Percentiles rank a stretch among this genome's conserved stretches.
phyloP scores from a whole-genome alignment of 2,329 filamentous ascomycete genomes.

The Orbilia javanica region DNA sequence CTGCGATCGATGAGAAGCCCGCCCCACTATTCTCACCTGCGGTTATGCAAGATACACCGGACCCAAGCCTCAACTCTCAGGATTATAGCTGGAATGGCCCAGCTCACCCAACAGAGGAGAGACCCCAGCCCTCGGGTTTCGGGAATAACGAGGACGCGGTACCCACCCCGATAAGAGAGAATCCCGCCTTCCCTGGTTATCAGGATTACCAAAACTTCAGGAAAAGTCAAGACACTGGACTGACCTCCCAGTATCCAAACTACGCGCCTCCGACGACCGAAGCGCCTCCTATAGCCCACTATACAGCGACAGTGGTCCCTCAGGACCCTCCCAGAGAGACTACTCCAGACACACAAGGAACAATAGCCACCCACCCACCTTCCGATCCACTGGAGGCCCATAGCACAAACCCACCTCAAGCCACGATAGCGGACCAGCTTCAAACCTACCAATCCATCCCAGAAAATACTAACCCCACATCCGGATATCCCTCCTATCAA shows the following conservation, averaged over 20 bases:
- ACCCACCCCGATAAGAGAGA: conserved; percentile 22
- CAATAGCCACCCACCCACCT: not conserved
- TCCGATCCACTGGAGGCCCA: too few species aligned
- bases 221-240: not conserved
- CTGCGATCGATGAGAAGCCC: not conserved
- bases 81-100: not conserved
- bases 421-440: conserved; percentile 45
- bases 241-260: not conserved
- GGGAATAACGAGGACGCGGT: not conserved
- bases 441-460: conserved; percentile 42
- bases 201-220: conserved; percentile 37
- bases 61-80: not conserved
- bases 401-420: not conserved
- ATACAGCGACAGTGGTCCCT: too few species aligned
- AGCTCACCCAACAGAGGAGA: not conserved
- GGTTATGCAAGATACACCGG: not conserved
- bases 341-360: not conserved
- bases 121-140: not conserved
- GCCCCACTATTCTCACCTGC: not conserved
- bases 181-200: conserved; percentile 36
- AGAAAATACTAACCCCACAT: not conserved
- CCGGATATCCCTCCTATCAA: conserved; percentile 13
- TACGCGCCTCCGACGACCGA: not conserved
- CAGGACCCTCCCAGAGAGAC: not conserved
- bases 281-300: not conserved